Evolutionary conservation across 208 protist genomes (phyloP).

Genomic region (Crithidia sp.): DNA sequence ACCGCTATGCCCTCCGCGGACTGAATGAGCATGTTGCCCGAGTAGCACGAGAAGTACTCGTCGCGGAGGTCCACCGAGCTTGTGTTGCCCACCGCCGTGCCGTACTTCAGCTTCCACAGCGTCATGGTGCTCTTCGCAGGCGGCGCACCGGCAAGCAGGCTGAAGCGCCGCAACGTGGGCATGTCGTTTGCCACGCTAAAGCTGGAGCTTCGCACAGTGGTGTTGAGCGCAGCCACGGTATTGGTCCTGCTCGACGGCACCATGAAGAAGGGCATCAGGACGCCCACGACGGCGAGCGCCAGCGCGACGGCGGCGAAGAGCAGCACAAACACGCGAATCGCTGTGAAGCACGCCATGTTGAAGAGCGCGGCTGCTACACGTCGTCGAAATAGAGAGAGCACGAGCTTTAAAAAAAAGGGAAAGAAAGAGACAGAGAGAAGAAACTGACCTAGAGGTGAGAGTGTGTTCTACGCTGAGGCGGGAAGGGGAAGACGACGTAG

Average conservation of each 20-base stretch:
- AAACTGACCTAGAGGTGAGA: too few species aligned
- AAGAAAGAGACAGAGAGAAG: background rate
- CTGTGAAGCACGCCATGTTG: slow-evolving; percentile 19
- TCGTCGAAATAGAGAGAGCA: background rate
- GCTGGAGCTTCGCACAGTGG: background rate
- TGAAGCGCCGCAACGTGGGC: slow-evolving; percentile 15
- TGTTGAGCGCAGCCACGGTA: slow-evolving; percentile 4
- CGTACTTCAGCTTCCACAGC: slow-evolving; percentile 33
- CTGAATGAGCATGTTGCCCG: slow-evolving; percentile 55
- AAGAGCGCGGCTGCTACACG: background rate
- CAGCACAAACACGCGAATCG: slow-evolving; percentile 16
- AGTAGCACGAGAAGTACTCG: slow-evolving; percentile 53
- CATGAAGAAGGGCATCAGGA: slow-evolving; percentile 27
- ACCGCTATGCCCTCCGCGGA: slow-evolving; percentile 51
- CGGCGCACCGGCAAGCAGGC: slow-evolving; percentile 8
- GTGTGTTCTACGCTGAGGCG: too few species aligned
- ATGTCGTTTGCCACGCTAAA: slow-evolving; percentile 10
- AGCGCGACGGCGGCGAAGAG: slow-evolving; percentile 19
- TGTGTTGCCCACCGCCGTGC: background rate
- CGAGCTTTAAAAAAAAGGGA: background rate
- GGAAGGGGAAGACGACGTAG: too few species aligned
- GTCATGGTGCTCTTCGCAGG: slow-evolving; percentile 34
- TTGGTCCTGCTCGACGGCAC: slow-evolving; percentile 3
- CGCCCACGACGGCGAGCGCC: slow-evolving; percentile 24
- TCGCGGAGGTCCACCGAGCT: slow-evolving; percentile 20